Conservation (phyloP, 1,139 yeast species). For the Scheffersomyces segobiensis region DNA sequence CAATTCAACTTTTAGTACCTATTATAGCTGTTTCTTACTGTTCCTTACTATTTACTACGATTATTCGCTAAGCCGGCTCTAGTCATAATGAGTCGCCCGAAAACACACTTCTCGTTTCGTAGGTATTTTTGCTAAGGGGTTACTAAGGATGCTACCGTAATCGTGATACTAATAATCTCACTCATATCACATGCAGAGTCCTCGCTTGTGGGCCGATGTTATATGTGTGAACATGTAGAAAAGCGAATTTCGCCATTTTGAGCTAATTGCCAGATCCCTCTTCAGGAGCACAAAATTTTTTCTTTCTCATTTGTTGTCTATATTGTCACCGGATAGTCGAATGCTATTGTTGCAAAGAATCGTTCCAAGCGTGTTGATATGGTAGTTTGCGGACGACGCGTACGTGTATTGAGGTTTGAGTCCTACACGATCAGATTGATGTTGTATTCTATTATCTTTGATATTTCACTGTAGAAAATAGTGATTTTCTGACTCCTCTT, state of each 20-base stretch:
- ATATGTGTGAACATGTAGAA: neutral
- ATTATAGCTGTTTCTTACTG: neutral
- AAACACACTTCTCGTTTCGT: neutral
- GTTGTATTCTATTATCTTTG: neutral
- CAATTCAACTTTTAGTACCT: neutral
- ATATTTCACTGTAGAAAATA: too few species aligned
- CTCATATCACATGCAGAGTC: neutral
- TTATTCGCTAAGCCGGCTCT: neutral
- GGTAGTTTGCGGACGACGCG: neutral
- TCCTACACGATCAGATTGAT: neutral
- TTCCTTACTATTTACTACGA: neutral
- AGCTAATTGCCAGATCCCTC: neutral
- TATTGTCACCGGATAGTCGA: neutral
- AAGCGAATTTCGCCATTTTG: neutral
- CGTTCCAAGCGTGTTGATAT: neutral
- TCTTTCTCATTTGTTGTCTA: neutral
- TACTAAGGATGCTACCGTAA: neutral
- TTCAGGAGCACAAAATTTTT: neutral
- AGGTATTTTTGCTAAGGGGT: neutral
- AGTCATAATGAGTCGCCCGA: neutral
- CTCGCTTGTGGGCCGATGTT: neutral
- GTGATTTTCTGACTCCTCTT: neutral
- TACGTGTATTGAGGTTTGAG: neutral
- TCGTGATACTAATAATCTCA: too few species aligned
- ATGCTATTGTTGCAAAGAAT: neutral